A percentile compares a stretch with the other conserved stretches of the same genome.
phyloP scores from a whole-genome alignment of 2,329 filamentous ascomycete genomes.

The Clarireedia homoeocarpa region DNA sequence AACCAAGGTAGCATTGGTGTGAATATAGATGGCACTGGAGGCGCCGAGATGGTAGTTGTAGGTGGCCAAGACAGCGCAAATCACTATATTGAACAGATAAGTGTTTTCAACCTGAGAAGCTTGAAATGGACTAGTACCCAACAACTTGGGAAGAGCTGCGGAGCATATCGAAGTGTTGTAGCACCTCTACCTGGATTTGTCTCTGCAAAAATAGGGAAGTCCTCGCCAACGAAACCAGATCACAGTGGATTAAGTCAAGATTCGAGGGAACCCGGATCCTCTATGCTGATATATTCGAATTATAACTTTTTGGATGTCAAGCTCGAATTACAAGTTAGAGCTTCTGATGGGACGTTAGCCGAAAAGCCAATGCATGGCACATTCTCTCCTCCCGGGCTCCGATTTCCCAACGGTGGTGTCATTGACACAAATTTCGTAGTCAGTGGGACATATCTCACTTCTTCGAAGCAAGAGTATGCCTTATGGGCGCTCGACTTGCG shows the following conservation, averaged over 20 bases:
- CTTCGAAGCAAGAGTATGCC: slow-evolving; percentile 96
- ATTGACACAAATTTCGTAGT: slow-evolving; percentile 97
- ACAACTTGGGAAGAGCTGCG: slow-evolving; percentile 81
- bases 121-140: slow-evolving; percentile 93
- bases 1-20: slow-evolving; percentile 86
- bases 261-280: slow-evolving; percentile 49
- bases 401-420: slow-evolving; percentile 92
- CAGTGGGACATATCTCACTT: slow-evolving; percentile 93
- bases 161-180: slow-evolving; percentile 92
- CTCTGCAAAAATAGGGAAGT: slow-evolving; percentile 57
- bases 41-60: slow-evolving; percentile 94
- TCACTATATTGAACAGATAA: slow-evolving; percentile 98
- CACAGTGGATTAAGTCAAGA: slow-evolving; percentile 40
- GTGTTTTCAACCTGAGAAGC: slow-evolving; percentile 92
- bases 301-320: slow-evolving; percentile 99
- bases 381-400: slow-evolving; percentile 82
- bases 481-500: slow-evolving; percentile 89
- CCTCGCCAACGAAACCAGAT: slow-evolving; percentile 34
- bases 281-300: slow-evolving; percentile 97
- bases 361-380: slow-evolving; percentile 85
- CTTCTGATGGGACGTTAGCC: slow-evolving; percentile 72
- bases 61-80: slow-evolving; percentile 96
- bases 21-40: slow-evolving; percentile 81
- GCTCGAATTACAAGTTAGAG: slow-evolving; percentile 81
- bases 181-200: slow-evolving; percentile 67